A percentile compares a stretch with the other conserved stretches of the same genome.
Evolutionary conservation across 2,329 filamentous ascomycete genomes (phyloP).

Genomic region (Tolypocladium paradoxum): DNA sequence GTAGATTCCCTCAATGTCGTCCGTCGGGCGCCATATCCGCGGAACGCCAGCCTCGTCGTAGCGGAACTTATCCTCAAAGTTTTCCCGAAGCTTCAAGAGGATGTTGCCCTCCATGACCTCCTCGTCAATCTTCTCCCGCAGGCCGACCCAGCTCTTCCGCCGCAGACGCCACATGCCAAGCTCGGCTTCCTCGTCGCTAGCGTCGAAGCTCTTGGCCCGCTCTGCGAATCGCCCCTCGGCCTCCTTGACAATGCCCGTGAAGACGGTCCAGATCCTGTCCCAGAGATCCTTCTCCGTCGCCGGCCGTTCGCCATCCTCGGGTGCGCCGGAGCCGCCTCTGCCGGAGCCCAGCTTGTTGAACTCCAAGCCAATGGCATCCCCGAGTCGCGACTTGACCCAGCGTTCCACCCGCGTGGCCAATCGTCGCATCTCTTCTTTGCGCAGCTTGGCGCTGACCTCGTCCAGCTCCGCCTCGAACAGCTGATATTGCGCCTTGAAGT

Average conservation of each 20-base stretch:
- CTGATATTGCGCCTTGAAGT: constrained; percentile 68
- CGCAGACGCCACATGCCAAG: constrained; percentile 86
- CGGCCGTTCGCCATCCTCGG: constrained; percentile 66
- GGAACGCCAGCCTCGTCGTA: constrained; percentile 94
- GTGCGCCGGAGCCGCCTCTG: constrained; percentile 69
- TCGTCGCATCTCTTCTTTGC: constrained; percentile 93
- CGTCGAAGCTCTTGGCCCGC: constrained; percentile 86
- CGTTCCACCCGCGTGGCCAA: constrained; percentile 84
- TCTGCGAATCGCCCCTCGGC: constrained; percentile 80
- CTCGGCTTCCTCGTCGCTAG: constrained; percentile 80
- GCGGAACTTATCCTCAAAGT: constrained; percentile 98
- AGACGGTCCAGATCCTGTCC: constrained; percentile 89
- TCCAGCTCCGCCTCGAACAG: constrained; percentile 87
- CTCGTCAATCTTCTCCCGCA: constrained; percentile 86
- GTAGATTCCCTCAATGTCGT: constrained; percentile 95
- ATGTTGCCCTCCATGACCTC: constrained; percentile 98
- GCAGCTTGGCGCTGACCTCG: constrained; percentile 70
- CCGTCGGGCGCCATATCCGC: constrained; percentile 89
- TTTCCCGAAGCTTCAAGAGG: constrained; percentile 87
- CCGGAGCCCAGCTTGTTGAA: constrained; percentile 95
- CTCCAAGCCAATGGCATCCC: constrained; percentile 80
- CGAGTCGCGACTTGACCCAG: constrained; percentile 81
- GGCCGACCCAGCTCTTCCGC: constrained; percentile 86
- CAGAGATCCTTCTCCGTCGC: constrained; percentile 75
- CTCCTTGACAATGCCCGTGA: constrained; percentile 71